Evolutionary conservation across 331 rosid genomes (phyloP).

Genomic region (Malus hybrid): DNA sequence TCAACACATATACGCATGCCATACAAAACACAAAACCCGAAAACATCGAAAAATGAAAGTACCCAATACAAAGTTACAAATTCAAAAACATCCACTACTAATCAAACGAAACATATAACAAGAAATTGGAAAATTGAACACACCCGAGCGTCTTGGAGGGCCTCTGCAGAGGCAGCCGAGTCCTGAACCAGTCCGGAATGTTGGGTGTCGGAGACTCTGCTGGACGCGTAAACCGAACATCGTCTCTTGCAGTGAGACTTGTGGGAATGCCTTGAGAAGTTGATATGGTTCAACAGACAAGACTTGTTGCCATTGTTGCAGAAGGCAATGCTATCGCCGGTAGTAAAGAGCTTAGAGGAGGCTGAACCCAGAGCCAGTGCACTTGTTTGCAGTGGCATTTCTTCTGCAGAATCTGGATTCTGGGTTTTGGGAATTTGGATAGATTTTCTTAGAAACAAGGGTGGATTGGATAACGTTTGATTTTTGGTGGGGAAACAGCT

Average conservation of each 20-base stretch:
- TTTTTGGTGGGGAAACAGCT: not conserved
- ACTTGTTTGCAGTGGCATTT: conserved; percentile 45
- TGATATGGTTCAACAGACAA: not conserved
- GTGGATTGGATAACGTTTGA: not conserved
- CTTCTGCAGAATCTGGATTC: not conserved
- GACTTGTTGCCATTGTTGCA: not conserved
- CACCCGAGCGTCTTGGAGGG: conserved; percentile 64
- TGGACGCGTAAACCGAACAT: conserved; percentile 10
- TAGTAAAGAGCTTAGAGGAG: conserved; percentile 23
- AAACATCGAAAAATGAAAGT: not conserved
- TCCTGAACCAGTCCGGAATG: conserved; percentile 36
- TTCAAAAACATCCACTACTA: not conserved
- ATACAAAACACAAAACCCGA: not conserved
- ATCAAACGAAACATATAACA: not conserved
- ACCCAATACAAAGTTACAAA: not conserved
- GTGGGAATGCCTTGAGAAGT: conserved; percentile 22
- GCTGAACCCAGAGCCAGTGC: conserved; percentile 40
- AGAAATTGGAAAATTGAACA: conserved; percentile 4
- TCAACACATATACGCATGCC: not conserved
- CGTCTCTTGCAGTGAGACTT: conserved; percentile 20
- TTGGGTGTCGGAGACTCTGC: conserved; percentile 36
- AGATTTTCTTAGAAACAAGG: not conserved
- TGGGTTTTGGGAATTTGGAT: not conserved
- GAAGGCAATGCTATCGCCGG: conserved; percentile 10
- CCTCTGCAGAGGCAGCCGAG: conserved; percentile 21